A percentile compares a stretch with the other conserved stretches of the same genome.
Conservation (phyloP, 148 eudicot genomes). For the Rhododendron williamsianum region DNA sequence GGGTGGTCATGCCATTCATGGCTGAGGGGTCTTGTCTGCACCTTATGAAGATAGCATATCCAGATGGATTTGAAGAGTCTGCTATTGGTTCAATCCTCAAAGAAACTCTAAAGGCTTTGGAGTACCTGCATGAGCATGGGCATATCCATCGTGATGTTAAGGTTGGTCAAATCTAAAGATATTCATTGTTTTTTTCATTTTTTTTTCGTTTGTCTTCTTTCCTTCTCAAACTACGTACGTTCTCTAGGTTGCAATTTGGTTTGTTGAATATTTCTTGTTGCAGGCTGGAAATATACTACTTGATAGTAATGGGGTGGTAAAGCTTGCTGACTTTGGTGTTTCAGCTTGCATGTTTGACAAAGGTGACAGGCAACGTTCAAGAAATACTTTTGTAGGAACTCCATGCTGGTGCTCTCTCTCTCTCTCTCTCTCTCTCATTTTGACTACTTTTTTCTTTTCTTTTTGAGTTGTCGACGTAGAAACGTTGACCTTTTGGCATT, state of each 20-base stretch:
- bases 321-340: constrained; percentile 97
- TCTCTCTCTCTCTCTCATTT: background rate
- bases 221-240: background rate
- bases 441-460: background rate
- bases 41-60: constrained; percentile 88
- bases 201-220: background rate
- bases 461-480: background rate
- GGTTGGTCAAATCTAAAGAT: constrained; percentile 31
- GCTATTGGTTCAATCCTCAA: constrained; percentile 77
- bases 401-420: constrained; percentile 72
- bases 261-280: constrained; percentile 17
- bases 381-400: constrained; percentile 98
- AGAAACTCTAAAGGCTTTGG: constrained; percentile 94
- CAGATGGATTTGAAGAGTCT: constrained; percentile 93
- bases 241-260: background rate
- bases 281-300: constrained; percentile 94
- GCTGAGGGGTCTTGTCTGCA: constrained; percentile 97
- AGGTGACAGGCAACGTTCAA: constrained; percentile 88
- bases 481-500: background rate
- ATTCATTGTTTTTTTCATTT: background rate
- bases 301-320: constrained; percentile 72
- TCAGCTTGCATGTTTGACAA: constrained; percentile 96
- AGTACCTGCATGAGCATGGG: constrained; percentile 87
- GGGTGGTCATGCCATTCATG: constrained; percentile 99
- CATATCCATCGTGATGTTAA: constrained; percentile 98